Conservation (phyloP, 805 yeast genomes). For the Zygosaccharomyces pseudorouxii region DNA sequence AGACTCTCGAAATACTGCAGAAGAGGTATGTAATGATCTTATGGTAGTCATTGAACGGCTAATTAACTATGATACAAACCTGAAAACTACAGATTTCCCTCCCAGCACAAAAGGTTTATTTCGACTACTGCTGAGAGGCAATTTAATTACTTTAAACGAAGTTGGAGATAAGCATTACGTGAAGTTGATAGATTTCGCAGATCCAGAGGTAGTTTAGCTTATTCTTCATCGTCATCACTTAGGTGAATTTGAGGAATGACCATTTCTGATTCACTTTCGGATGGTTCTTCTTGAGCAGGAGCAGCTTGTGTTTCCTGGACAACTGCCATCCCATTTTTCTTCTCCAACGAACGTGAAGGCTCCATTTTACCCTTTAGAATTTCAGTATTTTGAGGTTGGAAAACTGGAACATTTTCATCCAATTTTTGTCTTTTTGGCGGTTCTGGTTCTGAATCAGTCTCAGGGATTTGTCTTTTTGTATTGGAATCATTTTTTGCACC, state of each 20-base stretch:
- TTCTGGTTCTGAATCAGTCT: not conserved
- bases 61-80: conserved; percentile 16
- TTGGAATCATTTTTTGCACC: not conserved
- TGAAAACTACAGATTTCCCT: conserved; percentile 18
- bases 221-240: conserved; percentile 21
- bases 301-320: conserved; percentile 10
- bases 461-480: not conserved
- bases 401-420: not conserved
- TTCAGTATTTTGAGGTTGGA: conserved; percentile 9
- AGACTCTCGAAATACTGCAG: conserved; percentile 6
- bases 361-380: conserved; percentile 3
- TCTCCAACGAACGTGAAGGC: not conserved
- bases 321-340: not conserved
- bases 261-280: conserved; percentile 29
- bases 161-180: conserved; percentile 11
- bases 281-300: conserved; percentile 9
- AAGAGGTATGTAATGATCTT: conserved; percentile 6
- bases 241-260: conserved; percentile 31
- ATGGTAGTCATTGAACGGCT: conserved; percentile 14
- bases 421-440: not conserved
- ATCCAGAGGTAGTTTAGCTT: conserved; percentile 7
- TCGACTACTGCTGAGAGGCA: conserved; percentile 19
- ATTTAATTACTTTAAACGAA: conserved; percentile 8
- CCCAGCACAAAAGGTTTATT: conserved; percentile 18
- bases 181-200: conserved; percentile 20